A percentile compares a stretch with the other conserved stretches of the same genome.
These are phyloP conservation scores for Herpetospermum pedunculosum DNA, from an alignment of 306 rosid species.

Conservation along the genomic window DNA sequence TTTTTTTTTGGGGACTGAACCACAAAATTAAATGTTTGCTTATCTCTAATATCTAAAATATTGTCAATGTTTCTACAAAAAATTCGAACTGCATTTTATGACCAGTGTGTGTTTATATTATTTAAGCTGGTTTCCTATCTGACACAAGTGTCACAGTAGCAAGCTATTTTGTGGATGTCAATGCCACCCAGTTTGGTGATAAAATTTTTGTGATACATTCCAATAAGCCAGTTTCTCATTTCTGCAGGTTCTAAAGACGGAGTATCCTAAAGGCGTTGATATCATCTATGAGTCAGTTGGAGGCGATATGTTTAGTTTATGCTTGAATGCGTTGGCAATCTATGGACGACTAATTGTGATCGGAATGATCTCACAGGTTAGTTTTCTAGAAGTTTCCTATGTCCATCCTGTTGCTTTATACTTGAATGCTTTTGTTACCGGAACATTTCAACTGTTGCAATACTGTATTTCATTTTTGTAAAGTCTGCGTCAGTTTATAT, in stretches of 20 bases:
- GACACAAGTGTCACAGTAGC: not conserved
- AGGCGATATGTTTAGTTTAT: conserved; percentile 77
- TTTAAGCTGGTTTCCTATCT: not conserved
- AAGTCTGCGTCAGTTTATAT: not conserved
- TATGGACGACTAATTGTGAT: conserved; percentile 75
- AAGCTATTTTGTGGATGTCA: not conserved
- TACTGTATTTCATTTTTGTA: not conserved
- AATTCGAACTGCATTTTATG: not conserved
- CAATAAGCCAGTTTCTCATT: conserved; percentile 1
- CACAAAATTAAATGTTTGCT: not conserved
- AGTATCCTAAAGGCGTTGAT: conserved; percentile 75
- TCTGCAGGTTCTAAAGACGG: conserved; percentile 58
- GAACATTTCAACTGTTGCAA: not conserved
- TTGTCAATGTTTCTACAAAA: not conserved
- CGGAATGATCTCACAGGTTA: conserved; percentile 98
- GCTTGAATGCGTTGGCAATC: conserved; percentile 77
- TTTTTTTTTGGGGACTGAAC: not conserved
- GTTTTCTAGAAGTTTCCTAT: not conserved
- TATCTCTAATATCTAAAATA: not conserved
- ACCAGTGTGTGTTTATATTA: not conserved
- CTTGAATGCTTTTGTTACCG: not conserved
- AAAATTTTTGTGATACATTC: not conserved
- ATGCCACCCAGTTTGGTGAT: not conserved
- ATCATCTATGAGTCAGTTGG: conserved; percentile 94
- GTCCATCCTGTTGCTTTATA: not conserved